Evolutionary conservation across 306 rosid genomes (phyloP).

Genomic region (Clitoria ternatea): DNA sequence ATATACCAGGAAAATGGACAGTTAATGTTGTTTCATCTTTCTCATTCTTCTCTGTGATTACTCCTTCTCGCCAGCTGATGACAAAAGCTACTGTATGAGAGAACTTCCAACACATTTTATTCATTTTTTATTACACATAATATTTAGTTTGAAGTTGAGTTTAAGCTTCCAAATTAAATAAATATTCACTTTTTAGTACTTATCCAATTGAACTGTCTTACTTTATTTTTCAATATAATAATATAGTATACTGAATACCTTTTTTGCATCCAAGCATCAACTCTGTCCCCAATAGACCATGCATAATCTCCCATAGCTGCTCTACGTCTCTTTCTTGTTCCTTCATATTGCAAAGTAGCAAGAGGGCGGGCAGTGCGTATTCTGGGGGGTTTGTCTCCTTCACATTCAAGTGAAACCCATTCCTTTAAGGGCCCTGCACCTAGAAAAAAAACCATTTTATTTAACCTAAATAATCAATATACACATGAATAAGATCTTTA

Average conservation of each 20-base stretch:
- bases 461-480: not conserved
- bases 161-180: not conserved
- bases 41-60: conserved; percentile 69
- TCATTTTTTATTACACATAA: not conserved
- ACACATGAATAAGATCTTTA: not conserved
- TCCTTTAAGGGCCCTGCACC: conserved; percentile 72
- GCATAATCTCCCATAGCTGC: conserved; percentile 73
- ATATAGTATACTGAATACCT: no score
- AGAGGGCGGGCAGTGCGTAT: conserved; percentile 76
- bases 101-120: not conserved
- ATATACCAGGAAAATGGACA: conserved; percentile 78
- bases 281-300: conserved; percentile 95
- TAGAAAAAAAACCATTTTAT: conserved; percentile 17
- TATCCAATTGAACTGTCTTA: not conserved
- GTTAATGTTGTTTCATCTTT: conserved; percentile 70
- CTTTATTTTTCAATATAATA: not conserved
- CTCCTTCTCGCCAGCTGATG: conserved; percentile 95
- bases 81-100: conserved; percentile 21
- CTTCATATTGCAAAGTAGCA: conserved; percentile 54
- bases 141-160: not conserved
- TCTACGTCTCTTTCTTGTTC: conserved; percentile 94
- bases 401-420: conserved; percentile 69
- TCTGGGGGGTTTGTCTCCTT: conserved; percentile 64
- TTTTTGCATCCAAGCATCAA: conserved; percentile 84
- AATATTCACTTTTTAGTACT: not conserved